These are phyloP conservation scores for Thielaviopsis musarum DNA, from an alignment of 2,329 filamentous ascomycete species.

Conservation along the genomic window DNA sequence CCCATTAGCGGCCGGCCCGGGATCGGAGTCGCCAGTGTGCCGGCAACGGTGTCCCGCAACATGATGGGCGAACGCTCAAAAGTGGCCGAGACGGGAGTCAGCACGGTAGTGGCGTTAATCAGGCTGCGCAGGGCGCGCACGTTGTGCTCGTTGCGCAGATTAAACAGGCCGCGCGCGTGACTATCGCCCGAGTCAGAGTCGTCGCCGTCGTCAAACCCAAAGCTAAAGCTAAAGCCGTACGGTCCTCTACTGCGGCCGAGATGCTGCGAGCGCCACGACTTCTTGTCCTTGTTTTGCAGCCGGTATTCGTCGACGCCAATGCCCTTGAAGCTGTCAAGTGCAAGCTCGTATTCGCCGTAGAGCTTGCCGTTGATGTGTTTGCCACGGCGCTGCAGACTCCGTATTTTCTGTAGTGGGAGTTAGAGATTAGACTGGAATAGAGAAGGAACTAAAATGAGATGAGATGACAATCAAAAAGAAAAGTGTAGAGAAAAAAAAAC, in stretches of 20 bases:
- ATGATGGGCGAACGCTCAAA: slow-evolving; percentile 4
- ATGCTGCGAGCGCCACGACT: background rate
- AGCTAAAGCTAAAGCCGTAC: too few species aligned
- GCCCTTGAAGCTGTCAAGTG: background rate
- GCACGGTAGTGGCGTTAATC: slow-evolving; percentile 3
- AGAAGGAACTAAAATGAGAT: background rate
- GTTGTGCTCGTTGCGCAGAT: background rate
- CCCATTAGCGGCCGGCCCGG: background rate
- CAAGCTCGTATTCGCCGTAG: slow-evolving; percentile 6
- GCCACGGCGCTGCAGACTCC: background rate
- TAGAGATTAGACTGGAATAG: background rate
- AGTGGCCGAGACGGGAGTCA: background rate
- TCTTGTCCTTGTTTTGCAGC: background rate
- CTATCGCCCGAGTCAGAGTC: too few species aligned
- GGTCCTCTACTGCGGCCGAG: too few species aligned
- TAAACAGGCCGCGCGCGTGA: too few species aligned
- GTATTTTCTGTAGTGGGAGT: background rate
- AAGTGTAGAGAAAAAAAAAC: background rate
- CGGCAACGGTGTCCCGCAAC: background rate
- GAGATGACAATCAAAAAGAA: background rate
- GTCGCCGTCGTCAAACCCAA: too few species aligned
- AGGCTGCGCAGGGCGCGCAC: slow-evolving; percentile 1
- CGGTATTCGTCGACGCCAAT: slow-evolving; percentile 1
- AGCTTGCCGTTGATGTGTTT: slow-evolving; percentile 5
- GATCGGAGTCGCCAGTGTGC: background rate